These are phyloP conservation scores for Microbotryomycetes sp. DNA, from an alignment of 1,284 basidiomycete species.

Conservation along the genomic window DNA sequence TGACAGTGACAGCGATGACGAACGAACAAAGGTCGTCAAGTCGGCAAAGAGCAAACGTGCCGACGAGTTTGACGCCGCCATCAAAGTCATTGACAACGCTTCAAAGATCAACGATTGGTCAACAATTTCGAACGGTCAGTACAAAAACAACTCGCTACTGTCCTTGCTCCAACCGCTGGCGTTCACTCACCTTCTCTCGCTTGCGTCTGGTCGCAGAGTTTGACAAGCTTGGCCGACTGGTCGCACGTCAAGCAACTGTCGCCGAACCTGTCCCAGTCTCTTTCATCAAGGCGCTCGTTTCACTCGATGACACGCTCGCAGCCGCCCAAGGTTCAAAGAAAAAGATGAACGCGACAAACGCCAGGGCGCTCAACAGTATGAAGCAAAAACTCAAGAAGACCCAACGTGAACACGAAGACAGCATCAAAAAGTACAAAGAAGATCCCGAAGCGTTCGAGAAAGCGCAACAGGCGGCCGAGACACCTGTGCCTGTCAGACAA, in stretches of 20 bases:
- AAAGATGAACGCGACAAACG: slow-evolving; percentile 94
- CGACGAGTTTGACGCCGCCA: slow-evolving; percentile 81
- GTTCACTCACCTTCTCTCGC: not conserved
- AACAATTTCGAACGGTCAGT: slow-evolving; percentile 72
- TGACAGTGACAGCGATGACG: slow-evolving; percentile 59
- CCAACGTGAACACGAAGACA: slow-evolving; percentile 78
- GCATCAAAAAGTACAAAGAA: slow-evolving; percentile 73
- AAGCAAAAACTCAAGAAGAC: slow-evolving; percentile 96
- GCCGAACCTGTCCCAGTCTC: slow-evolving; percentile 81
- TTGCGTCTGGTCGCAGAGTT: slow-evolving; percentile 63
- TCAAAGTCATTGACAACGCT: slow-evolving; percentile 87
- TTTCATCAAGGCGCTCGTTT: slow-evolving; percentile 70
- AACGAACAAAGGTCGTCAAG: slow-evolving; percentile 67
- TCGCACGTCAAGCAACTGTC: slow-evolving; percentile 59
- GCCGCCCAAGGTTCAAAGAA: slow-evolving; percentile 67
- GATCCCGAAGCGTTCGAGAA: slow-evolving; percentile 83
- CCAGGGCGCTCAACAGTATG: slow-evolving; percentile 90
- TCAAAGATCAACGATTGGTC: slow-evolving; percentile 97
- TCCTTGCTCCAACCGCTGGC: not conserved
- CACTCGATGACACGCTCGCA: slow-evolving; percentile 71
- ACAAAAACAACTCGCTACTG: not conserved
- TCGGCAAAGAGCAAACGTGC: slow-evolving; percentile 80
- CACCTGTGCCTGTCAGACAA: slow-evolving; percentile 50
- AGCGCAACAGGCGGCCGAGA: slow-evolving; percentile 53
- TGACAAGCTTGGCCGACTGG: slow-evolving; percentile 87